Percentiles rank a stretch among this genome's conserved stretches.
phyloP scores from a whole-genome alignment of 768 basidiomycete genomes.

The Sistotremastrum niveocremeum region DNA sequence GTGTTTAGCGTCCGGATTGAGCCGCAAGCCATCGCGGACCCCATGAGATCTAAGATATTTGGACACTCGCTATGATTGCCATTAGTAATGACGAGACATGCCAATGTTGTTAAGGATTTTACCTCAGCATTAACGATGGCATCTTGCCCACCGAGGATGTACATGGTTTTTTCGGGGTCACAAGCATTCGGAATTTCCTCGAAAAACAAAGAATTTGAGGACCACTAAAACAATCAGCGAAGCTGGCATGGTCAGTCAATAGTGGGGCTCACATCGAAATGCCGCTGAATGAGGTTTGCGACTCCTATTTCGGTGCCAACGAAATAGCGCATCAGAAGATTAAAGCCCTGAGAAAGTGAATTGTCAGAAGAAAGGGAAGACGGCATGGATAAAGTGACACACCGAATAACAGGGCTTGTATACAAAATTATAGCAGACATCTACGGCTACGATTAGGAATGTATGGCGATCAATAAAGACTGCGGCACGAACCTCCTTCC shows the following conservation, averaged over 20 bases:
- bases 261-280: conserved; percentile 38
- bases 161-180: conserved; percentile 50
- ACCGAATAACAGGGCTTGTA: conserved; percentile 59
- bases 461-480: neutral
- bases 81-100: neutral
- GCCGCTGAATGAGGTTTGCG: conserved; percentile 69
- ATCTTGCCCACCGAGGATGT: conserved; percentile 76
- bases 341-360: conserved; percentile 40
- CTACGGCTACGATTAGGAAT: conserved; percentile 22
- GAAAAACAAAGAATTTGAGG: conserved; percentile 77
- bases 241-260: neutral
- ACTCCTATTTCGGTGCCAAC: conserved; percentile 80
- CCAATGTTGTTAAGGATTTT: conserved; percentile 7
- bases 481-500: conserved; percentile 63
- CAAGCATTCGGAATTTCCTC: conserved; percentile 77
- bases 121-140: conserved; percentile 66
- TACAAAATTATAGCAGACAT: conserved; percentile 85
- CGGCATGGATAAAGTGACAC: conserved; percentile 14
- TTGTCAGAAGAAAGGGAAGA: neutral
- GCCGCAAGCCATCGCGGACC: conserved; percentile 49
- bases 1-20: conserved; percentile 48
- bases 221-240: conserved; percentile 32
- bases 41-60: conserved; percentile 69
- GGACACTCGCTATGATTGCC: conserved; percentile 41
- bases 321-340: conserved; percentile 78